Percentiles rank a stretch among this genome's conserved stretches.
Evolutionary conservation across 345 rosid genomes (phyloP).

Genomic region (Gossypium longicalyx): DNA sequence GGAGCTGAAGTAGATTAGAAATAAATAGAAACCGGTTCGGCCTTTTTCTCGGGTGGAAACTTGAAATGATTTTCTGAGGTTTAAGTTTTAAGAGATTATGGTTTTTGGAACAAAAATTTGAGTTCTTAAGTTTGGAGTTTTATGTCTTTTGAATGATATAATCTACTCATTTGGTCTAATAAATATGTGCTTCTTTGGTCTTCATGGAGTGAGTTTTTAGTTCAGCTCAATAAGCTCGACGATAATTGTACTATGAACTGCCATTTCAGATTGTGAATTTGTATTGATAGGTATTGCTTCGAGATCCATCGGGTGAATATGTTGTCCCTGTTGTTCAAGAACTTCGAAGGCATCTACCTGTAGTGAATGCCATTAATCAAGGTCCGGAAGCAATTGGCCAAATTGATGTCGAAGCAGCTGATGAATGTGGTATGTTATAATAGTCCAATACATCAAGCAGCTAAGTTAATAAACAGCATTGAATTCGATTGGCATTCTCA

Average conservation of each 20-base stretch:
- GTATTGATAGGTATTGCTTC: conserved; percentile 63
- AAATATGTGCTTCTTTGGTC: neutral
- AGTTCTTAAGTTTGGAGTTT: neutral
- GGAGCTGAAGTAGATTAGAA: neutral
- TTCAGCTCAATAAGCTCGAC: neutral
- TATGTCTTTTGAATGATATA: neutral
- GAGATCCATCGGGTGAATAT: conserved; percentile 74
- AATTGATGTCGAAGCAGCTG: conserved; percentile 62
- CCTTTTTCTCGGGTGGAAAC: neutral
- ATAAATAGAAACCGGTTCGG: neutral
- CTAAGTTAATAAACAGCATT: neutral
- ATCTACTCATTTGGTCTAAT: neutral
- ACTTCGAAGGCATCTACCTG: conserved; percentile 75
- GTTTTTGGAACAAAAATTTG: neutral
- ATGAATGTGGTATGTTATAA: conserved; percentile 72
- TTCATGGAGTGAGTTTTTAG: neutral
- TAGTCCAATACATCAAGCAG: neutral
- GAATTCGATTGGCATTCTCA: neutral
- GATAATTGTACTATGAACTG: neutral
- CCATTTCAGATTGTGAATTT: neutral
- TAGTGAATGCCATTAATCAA: conserved; percentile 26
- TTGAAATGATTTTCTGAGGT: neutral
- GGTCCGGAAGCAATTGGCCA: conserved; percentile 47
- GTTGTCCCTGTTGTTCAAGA: conserved; percentile 88
- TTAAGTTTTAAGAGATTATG: neutral